phyloP scores from a whole-genome alignment of 2,329 filamentous ascomycete genomes.

The Karstenula rhodostoma region DNA sequence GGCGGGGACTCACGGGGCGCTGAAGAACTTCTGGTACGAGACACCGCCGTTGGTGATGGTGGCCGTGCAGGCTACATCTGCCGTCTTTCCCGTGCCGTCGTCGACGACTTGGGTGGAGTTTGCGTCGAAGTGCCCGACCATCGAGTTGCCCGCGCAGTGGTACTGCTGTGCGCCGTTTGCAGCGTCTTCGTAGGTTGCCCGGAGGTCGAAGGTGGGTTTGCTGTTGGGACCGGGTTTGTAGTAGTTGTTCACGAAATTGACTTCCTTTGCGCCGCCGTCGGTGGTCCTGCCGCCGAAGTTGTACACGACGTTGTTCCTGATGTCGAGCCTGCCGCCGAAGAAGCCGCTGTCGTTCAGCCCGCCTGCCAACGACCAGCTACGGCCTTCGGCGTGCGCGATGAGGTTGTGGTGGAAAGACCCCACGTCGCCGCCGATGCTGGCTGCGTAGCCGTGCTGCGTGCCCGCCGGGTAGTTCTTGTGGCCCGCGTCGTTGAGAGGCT shows the following conservation, averaged over 20 bases:
- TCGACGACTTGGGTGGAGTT: slow-evolving; percentile 34
- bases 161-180: slow-evolving; percentile 45
- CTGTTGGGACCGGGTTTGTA: slow-evolving; percentile 47
- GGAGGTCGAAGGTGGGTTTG: slow-evolving; percentile 35
- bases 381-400: slow-evolving; percentile 52
- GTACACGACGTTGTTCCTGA: slow-evolving; percentile 50
- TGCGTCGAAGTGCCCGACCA: slow-evolving; percentile 40
- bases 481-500: slow-evolving; percentile 48
- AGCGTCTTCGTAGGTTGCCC: slow-evolving; percentile 43
- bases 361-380: slow-evolving; percentile 50
- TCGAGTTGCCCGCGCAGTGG: slow-evolving; percentile 46
- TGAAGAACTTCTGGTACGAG: slow-evolving; percentile 42
- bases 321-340: slow-evolving; percentile 45
- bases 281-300: slow-evolving; percentile 47
- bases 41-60: slow-evolving; percentile 37
- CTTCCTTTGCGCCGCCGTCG: slow-evolving; percentile 45
- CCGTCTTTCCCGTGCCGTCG: slow-evolving; percentile 32
- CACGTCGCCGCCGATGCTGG: slow-evolving; percentile 43
- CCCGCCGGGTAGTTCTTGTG: slow-evolving; percentile 50
- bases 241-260: slow-evolving; percentile 46
- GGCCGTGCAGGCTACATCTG: slow-evolving; percentile 42
- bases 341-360: slow-evolving; percentile 40
- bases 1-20: slow-evolving; percentile 12
- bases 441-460: slow-evolving; percentile 30
- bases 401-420: slow-evolving; percentile 50